Conservation (phyloP, 1,284 basidiomycete genomes). For the Leccinum subrobustum region DNA sequence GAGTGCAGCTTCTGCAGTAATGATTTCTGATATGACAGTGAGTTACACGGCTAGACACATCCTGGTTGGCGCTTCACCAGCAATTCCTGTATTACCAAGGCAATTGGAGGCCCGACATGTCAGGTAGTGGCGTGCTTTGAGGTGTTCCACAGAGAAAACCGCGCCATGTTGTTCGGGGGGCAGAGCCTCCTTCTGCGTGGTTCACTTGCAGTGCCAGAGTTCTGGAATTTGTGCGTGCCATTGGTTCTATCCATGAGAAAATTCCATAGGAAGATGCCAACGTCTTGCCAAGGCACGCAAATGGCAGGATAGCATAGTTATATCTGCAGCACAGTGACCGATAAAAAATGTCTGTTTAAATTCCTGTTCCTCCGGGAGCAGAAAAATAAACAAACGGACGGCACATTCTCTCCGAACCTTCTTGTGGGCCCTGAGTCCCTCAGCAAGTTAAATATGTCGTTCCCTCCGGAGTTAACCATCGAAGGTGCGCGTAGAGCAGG, state of each 20-base stretch:
- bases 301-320: not conserved
- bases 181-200: not conserved
- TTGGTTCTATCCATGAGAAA: not conserved
- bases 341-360: too few species aligned
- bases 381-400: not conserved
- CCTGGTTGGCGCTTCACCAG: not conserved
- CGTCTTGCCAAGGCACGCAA: not conserved
- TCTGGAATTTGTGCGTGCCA: not conserved
- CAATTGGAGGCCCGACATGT: not conserved
- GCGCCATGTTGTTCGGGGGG: too few species aligned
- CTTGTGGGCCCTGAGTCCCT: not conserved
- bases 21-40: not conserved
- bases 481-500: not conserved
- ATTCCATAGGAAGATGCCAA: not conserved
- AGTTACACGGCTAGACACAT: not conserved
- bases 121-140: not conserved
- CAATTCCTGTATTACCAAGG: not conserved
- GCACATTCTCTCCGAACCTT: not conserved
- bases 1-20: not conserved
- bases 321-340: not conserved
- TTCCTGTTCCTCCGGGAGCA: too few species aligned
- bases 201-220: not conserved
- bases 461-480: not conserved
- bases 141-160: constrained; percentile 1
- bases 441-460: not conserved